Conservation (phyloP, 768 basidiomycete genomes). For the Ramaria sp. region DNA sequence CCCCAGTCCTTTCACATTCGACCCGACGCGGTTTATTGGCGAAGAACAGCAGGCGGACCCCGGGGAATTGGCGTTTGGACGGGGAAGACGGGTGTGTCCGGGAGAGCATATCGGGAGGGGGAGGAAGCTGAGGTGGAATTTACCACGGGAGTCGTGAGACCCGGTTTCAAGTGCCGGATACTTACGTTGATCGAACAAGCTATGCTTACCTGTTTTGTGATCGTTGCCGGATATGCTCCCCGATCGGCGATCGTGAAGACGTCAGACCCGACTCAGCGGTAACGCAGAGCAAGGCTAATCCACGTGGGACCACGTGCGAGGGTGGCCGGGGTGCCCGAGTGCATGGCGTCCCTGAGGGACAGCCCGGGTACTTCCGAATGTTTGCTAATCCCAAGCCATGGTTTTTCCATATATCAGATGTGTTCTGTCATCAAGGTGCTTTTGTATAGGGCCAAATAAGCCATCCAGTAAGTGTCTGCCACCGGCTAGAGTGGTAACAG, state of each 20-base stretch:
- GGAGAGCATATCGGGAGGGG: conserved; percentile 15
- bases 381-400: too few relatives aligned
- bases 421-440: too few relatives aligned
- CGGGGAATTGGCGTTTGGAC: conserved; percentile 14
- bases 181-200: conserved; percentile 1
- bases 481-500: neutral
- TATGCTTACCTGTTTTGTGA: too few relatives aligned
- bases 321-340: too few relatives aligned
- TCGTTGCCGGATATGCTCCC: neutral
- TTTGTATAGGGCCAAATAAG: neutral
- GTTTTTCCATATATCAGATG: too few relatives aligned
- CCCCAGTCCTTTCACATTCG: conserved; percentile 23
- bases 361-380: too few relatives aligned
- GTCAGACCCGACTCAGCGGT: too few relatives aligned
- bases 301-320: too few relatives aligned
- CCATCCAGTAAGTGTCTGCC: neutral
- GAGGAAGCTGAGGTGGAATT: conserved; percentile 11
- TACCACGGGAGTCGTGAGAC: conserved; percentile 5
- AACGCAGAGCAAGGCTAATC: too few relatives aligned
- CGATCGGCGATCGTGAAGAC: too few relatives aligned
- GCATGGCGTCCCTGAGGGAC: too few relatives aligned
- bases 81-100: conserved; percentile 18
- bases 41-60: conserved; percentile 14
- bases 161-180: conserved; percentile 3
- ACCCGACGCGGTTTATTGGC: conserved; percentile 29